Conservation (phyloP, 2,329 filamentous ascomycete species). For the Zymoseptoria brevis region DNA sequence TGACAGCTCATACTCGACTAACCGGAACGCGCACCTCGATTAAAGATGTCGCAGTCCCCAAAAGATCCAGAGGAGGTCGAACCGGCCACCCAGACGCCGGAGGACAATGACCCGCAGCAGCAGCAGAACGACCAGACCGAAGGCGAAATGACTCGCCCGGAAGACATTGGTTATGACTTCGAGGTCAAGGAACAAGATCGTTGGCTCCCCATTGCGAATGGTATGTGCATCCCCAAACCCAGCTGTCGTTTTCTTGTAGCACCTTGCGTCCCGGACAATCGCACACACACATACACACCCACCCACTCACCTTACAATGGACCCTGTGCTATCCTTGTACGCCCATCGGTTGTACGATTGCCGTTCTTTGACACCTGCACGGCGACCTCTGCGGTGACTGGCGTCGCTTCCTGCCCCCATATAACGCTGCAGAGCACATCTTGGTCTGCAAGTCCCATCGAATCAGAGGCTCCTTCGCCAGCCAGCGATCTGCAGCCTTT, state of each 20-base stretch:
- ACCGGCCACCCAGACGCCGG: conserved; percentile 65
- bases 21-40: conserved; percentile 36
- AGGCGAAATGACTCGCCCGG: conserved; percentile 22
- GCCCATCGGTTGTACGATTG: conserved; percentile 23
- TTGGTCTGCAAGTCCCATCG: conserved; percentile 37
- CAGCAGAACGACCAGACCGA: conserved; percentile 66
- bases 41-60: conserved; percentile 88
- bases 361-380: conserved; percentile 25
- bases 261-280: conserved; percentile 18
- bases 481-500: conserved; percentile 29
- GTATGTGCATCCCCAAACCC: conserved; percentile 54
- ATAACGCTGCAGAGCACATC: conserved; percentile 40
- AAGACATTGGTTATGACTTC: conserved; percentile 70
- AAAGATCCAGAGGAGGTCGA: conserved; percentile 83
- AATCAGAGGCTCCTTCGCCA: conserved; percentile 36
- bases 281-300: background rate
- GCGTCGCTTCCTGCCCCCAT: conserved; percentile 26
- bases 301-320: conserved; percentile 3
- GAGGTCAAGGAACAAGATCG: conserved; percentile 99
- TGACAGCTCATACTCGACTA: conserved; percentile 25
- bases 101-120: conserved; percentile 89
- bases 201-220: conserved; percentile 99
- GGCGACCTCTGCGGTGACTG: conserved; percentile 23
- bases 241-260: conserved; percentile 10
- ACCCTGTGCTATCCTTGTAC: conserved; percentile 20